phyloP scores from a whole-genome alignment of 495 filamentous ascomycete species.

The Penicillium diatomitis region DNA sequence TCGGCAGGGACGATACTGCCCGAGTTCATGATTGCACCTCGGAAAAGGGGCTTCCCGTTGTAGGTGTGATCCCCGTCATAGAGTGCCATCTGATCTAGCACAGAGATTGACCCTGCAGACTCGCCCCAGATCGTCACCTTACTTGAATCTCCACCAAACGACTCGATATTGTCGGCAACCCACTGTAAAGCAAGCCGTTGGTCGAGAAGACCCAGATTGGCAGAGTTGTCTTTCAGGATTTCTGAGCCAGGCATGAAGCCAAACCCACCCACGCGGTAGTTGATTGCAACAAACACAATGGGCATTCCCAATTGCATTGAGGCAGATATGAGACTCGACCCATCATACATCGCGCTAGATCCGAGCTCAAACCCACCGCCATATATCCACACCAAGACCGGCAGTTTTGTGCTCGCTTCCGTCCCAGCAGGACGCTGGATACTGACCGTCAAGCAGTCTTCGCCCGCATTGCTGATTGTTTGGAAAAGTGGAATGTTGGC shows the following conservation, averaged over 20 bases:
- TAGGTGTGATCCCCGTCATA: constrained; percentile 62
- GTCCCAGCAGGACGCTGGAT: constrained; percentile 53
- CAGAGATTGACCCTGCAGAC: constrained; percentile 63
- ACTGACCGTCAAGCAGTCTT: constrained; percentile 60
- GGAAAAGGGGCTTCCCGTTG: constrained; percentile 61
- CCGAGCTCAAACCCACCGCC: constrained; percentile 60
- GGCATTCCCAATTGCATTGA: constrained; percentile 50
- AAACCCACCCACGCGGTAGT: constrained; percentile 66
- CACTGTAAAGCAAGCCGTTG: constrained; percentile 44
- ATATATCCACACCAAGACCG: constrained; percentile 61
- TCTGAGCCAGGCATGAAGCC: constrained; percentile 66
- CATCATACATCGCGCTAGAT: constrained; percentile 52
- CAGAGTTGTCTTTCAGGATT: constrained; percentile 53
- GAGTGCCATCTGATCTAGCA: constrained; percentile 59
- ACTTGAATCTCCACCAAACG: constrained; percentile 49
- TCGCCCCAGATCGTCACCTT: constrained; percentile 68
- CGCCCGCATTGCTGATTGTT: constrained; percentile 32
- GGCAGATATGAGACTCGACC: constrained; percentile 38
- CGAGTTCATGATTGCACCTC: constrained; percentile 64
- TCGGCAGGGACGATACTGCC: constrained; percentile 56
- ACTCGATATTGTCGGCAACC: constrained; percentile 46
- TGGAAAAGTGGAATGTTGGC: constrained; percentile 52
- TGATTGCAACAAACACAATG: constrained; percentile 64
- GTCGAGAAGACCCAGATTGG: constrained; percentile 46
- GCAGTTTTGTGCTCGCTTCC: constrained; percentile 44